Evolutionary conservation across 2,329 filamentous ascomycete genomes (phyloP), one percentile per base, ranked within the genome.

Genomic region (Botryosphaeria agaves): DNA sequence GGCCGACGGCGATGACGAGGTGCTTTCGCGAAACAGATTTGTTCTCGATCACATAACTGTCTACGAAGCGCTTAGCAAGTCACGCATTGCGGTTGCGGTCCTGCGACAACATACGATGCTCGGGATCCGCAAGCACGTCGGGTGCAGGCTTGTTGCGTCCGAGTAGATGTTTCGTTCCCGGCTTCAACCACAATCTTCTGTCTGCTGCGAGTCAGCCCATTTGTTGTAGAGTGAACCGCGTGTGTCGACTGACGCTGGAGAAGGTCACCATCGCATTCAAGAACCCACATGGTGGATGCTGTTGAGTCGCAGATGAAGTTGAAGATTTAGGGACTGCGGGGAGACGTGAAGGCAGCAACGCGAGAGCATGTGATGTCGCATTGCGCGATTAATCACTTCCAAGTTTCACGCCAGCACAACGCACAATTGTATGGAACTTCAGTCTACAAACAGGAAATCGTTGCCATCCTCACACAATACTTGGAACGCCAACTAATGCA

Each of bases 21-120:
- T 98, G 89, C 46, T 89, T 82, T 33, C 87, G 69, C 18, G 89
- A 98, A 29, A 98, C 80, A 1, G 76, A 78, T 45, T 79, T 81
- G 45, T 89, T 69, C 5, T 76, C 69, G 40, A 93, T 79, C 15
- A 69, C 72, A 40, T 80, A 71, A 3, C 71, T 70, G 32, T 69
- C 76, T 80, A 40, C 5, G 14, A 14, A 30, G 16, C 35, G n/a
- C n/a, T n/a, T n/a, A n/a, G n/a, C n/a, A n/a, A n/a, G n/a, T n/a
- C n/a, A n/a, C n/a, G n/a, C n/a, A n/a, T n/a, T n/a, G n/a, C n/a
- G n/a, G n/a, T n/a, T n/a, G n/a, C n/a, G n/a, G n/a, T n/a, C n/a
- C n/a, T n/a, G n/a, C n/a, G n/a, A n/a, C n/a, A n/a, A n/a, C n/a
- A n/a, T n/a, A n/a, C n/a, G n/a, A n/a, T n/a, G n/a, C n/a, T n/a